phyloP scores from a whole-genome alignment of 2,329 filamentous ascomycete genomes.

The Chaetomium sp. region DNA sequence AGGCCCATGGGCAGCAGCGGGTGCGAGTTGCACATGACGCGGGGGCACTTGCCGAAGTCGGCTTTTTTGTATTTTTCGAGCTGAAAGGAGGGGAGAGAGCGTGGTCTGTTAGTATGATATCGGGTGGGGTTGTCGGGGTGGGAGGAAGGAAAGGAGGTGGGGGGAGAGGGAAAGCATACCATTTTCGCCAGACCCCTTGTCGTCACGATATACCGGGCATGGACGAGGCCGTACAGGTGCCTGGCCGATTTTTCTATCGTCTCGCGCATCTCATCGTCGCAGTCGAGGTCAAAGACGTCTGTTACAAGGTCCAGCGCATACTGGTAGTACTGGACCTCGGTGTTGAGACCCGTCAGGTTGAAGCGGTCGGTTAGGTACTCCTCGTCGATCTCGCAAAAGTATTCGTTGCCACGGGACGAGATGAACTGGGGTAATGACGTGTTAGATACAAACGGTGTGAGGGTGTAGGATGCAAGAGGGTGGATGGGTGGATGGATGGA shows the following conservation, averaged over 20 bases:
- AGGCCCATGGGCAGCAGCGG: conserved; percentile 93
- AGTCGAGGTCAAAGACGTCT: conserved; percentile 97
- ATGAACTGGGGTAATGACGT: conserved; percentile 71
- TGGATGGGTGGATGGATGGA: conserved; percentile 3
- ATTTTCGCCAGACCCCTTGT: conserved; percentile 93
- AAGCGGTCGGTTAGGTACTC: conserved; percentile 98
- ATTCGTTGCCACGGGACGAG: conserved; percentile 95
- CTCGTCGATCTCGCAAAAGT: conserved; percentile 99
- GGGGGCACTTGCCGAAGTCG: conserved; percentile 97
- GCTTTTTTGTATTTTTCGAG: conserved; percentile 98
- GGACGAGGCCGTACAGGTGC: conserved; percentile 93
- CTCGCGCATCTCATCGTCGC: conserved; percentile 97
- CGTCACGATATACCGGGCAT: conserved; percentile 95
- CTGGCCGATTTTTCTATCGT: conserved; percentile 96
- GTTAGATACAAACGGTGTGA: conserved; percentile 13
- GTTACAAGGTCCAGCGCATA: conserved; percentile 97
- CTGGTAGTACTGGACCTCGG: conserved; percentile 97
- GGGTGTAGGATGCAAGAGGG: background rate
- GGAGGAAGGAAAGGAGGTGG: background rate
- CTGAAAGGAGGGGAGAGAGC: conserved; percentile 50
- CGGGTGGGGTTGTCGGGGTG: background rate
- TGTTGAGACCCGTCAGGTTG: conserved; percentile 95
- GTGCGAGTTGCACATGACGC: conserved; percentile 91
- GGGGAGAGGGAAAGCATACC: conserved; percentile 56
- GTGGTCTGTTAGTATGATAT: background rate